Evolutionary conservation across 2,329 filamentous ascomycete species (phyloP), one percentile per base, ranked within the genome.

Genomic region (Neonectria ditissima): DNA sequence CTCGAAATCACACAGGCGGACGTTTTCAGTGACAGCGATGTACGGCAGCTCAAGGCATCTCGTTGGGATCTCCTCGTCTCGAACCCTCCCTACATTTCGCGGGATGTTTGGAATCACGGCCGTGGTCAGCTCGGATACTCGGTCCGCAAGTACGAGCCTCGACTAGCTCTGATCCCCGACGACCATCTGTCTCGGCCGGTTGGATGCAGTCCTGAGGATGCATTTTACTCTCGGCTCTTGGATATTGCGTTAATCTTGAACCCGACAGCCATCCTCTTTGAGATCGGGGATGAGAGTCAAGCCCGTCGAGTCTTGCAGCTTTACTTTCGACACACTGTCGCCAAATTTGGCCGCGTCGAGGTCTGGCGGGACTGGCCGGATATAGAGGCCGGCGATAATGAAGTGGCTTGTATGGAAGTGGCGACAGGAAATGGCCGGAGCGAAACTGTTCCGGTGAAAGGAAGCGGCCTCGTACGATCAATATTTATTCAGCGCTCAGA

Each of bases 11-110:
- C 76, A 16, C 74, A 78, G 18, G 84, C 81, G 1, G 80, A 89
- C 62, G 76, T 89, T 14, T 87, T 88, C 65, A 73, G 75, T 7
- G 77, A 83, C 16, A 73, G 69, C 34, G 79, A 78, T 64, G 76
- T 83, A 55, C 45, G 65, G 3, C 32, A 60, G 2, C 62, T 80
- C 2, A 47, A 73, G 1, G 44, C 47, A 9, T 55, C 50, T 16
- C 68, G 39, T 3, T 85, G 76, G 73, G 89, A 97, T 65, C 80
- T 98, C 4, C 79, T 99, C 1, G 86, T 96, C 37, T 92, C 92
- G 1, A 99, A 99, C 73, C 96, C 96, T 16, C 96, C 96, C 0
- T 98, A 98, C 76, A 90, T 98, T 54, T 97, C 94, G 2, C 80
- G 83, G 0, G 69, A 75, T 41, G 72, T 78, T 10, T 83, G 80